Percentiles rank a stretch among this genome's conserved stretches.
Conservation (phyloP, 2,329 filamentous ascomycete genomes). For the Phoma sp. region DNA sequence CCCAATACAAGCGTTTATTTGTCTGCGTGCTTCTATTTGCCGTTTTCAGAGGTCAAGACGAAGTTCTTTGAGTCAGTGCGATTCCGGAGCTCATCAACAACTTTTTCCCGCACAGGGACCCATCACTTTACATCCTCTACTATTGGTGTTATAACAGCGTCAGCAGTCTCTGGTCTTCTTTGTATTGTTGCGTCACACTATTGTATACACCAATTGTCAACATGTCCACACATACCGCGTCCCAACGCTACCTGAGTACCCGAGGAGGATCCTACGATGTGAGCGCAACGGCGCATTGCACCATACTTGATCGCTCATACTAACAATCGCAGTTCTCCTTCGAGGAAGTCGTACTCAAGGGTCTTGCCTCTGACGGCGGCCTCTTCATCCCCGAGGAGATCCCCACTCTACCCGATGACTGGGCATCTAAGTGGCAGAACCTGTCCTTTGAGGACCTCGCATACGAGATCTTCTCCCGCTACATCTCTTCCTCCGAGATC, state of each 20-base stretch:
- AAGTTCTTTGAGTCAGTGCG: slow-evolving; percentile 37
- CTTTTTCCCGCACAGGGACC: slow-evolving; percentile 36
- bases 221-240: slow-evolving; percentile 59
- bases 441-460: slow-evolving; percentile 83
- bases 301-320: slow-evolving; percentile 8
- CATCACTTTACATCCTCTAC: slow-evolving; percentile 18
- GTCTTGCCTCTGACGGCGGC: slow-evolving; percentile 84
- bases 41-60: slow-evolving; percentile 17
- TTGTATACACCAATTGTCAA: slow-evolving; percentile 9
- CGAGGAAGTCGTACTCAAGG: slow-evolving; percentile 89
- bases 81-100: slow-evolving; percentile 35
- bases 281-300: slow-evolving; percentile 33
- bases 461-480: slow-evolving; percentile 83
- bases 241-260: slow-evolving; percentile 69
- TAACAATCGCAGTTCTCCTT: slow-evolving; percentile 74
- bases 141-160: slow-evolving; percentile 18
- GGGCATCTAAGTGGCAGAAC: slow-evolving; percentile 76
- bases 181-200: not conserved
- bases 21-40: slow-evolving; percentile 5
- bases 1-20: not conserved
- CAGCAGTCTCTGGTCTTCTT: slow-evolving; percentile 13
- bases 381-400: slow-evolving; percentile 89
- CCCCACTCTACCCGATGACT: slow-evolving; percentile 68
- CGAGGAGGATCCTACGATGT: slow-evolving; percentile 69
- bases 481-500: slow-evolving; percentile 85